phyloP scores from a whole-genome alignment of 2,329 filamentous ascomycete genomes.

The Verticillium isaacii region DNA sequence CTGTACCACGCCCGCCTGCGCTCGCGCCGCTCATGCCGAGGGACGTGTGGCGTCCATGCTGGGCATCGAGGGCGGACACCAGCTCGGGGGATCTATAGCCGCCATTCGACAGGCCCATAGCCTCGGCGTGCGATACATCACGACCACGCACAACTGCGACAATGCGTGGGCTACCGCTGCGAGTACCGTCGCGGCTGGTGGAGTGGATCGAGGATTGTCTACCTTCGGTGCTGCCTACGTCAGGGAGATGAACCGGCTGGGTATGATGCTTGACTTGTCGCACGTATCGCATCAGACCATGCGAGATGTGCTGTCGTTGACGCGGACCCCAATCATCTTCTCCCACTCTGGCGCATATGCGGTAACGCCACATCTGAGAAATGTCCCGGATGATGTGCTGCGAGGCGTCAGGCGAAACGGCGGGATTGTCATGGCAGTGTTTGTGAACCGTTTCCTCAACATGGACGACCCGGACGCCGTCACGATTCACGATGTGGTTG shows the following conservation, averaged over 20 bases:
- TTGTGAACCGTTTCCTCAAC: constrained; percentile 28
- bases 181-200: constrained; percentile 20
- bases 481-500: constrained; percentile 28
- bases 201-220: constrained; percentile 17
- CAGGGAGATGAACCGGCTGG: constrained; percentile 30
- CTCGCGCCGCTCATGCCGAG: constrained; percentile 20
- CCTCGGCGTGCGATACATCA: constrained; percentile 32
- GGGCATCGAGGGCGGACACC: constrained; percentile 31
- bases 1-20: constrained; percentile 20
- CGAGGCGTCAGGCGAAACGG: constrained; percentile 26
- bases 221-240: constrained; percentile 20
- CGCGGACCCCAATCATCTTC: constrained; percentile 24
- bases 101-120: constrained; percentile 27
- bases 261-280: constrained; percentile 27
- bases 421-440: constrained; percentile 34
- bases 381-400: constrained; percentile 35
- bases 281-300: constrained; percentile 24
- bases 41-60: constrained; percentile 30
- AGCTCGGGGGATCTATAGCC: constrained; percentile 26
- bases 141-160: constrained; percentile 28
- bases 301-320: constrained; percentile 21
- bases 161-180: constrained; percentile 24
- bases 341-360: constrained; percentile 23
- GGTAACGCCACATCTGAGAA: constrained; percentile 24
- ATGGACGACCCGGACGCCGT: constrained; percentile 22